Conservation (phyloP, 345 rosid genomes). For the Eucalyptus erythrocorys region DNA sequence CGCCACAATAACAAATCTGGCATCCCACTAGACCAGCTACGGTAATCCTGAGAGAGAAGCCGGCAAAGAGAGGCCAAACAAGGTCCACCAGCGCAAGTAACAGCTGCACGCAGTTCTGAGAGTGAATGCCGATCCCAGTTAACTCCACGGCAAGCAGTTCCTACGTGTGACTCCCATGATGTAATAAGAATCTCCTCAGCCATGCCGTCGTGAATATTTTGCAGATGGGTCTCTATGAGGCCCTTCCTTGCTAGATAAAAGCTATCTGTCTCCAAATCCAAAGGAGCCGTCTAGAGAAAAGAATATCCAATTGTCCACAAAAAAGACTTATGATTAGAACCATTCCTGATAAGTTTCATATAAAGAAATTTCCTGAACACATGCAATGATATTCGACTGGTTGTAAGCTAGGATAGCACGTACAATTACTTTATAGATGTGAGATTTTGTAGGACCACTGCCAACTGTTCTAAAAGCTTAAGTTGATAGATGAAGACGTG, state of each 20-base stretch:
- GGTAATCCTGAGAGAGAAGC: constrained; percentile 66
- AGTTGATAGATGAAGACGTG: too few relatives aligned
- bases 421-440: background rate
- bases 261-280: constrained; percentile 67
- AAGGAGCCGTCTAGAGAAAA: constrained; percentile 56
- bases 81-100: constrained; percentile 59
- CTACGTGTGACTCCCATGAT: constrained; percentile 61
- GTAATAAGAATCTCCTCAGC: constrained; percentile 75
- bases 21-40: constrained; percentile 96
- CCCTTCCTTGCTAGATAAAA: constrained; percentile 50
- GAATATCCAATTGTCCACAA: background rate
- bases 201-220: constrained; percentile 53
- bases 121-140: constrained; percentile 70
- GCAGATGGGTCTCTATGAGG: constrained; percentile 43
- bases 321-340: background rate
- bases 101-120: constrained; percentile 71
- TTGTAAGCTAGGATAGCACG: background rate
- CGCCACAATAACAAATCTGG: constrained; percentile 91
- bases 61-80: constrained; percentile 72
- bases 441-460: too few relatives aligned
- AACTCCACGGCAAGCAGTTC: constrained; percentile 75
- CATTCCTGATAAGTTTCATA: background rate
- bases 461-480: too few relatives aligned
- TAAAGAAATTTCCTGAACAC: background rate
- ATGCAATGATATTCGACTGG: background rate